phyloP scores from a whole-genome alignment of 768 basidiomycete species.

The Chlorophyllum brunneum region DNA sequence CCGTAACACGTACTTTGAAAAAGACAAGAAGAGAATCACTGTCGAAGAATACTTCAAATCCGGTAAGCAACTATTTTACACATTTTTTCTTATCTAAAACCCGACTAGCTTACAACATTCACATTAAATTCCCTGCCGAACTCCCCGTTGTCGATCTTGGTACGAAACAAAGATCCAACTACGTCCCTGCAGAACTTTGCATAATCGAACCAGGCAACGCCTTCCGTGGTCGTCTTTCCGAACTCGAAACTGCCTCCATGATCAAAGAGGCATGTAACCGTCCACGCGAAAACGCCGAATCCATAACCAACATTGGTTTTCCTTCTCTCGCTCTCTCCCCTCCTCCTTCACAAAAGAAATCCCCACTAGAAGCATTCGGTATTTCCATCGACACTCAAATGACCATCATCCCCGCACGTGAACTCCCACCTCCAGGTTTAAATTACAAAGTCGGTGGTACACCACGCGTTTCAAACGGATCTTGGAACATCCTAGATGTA shows the following conservation, averaged over 20 bases:
- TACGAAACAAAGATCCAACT: constrained; percentile 23
- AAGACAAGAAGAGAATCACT: constrained; percentile 40
- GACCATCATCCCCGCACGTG: constrained; percentile 60
- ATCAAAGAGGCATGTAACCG: constrained; percentile 59
- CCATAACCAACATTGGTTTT: constrained; percentile 56
- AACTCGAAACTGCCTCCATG: constrained; percentile 58
- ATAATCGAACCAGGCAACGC: constrained; percentile 52
- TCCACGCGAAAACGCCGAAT: constrained; percentile 51
- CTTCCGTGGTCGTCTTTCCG: constrained; percentile 53
- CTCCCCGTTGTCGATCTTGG: constrained; percentile 49
- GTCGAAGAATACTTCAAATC: constrained; percentile 58
- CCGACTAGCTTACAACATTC: constrained; percentile 50
- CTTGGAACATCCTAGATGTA: constrained; percentile 76
- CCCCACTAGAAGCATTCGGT: constrained; percentile 51
- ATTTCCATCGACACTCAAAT: constrained; percentile 54
- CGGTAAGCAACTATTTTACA: constrained; percentile 34
- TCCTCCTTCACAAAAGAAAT: constrained; percentile 12
- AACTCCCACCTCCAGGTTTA: constrained; percentile 56
- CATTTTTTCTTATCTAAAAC: background rate
- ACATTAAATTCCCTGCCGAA: constrained; percentile 37
- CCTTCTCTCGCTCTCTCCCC: constrained; percentile 46
- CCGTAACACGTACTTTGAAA: constrained; percentile 17
- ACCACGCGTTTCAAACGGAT: constrained; percentile 50
- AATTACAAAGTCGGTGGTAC: constrained; percentile 46
- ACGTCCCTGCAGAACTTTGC: constrained; percentile 67